Base-by-base conservation (phyloP, 164 flowering plant genomes). In the Liriodendron chinense region DNA sequence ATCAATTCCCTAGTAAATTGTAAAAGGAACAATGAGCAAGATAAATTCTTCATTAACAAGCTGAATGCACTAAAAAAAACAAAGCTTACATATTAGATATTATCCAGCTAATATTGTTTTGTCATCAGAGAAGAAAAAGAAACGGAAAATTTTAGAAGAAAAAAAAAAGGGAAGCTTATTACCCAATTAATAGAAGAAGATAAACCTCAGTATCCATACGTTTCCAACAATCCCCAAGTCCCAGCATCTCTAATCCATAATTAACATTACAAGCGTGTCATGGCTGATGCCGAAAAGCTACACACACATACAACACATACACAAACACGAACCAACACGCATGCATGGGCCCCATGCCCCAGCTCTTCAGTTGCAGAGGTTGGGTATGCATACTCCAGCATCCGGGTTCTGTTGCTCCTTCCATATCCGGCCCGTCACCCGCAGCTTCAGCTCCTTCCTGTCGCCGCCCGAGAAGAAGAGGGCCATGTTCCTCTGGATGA, bases 381-480 rank as follows among this genome's bases (percentile, higher is more conserved):
- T 94, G 3, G 98, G 96, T 78, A 85, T 84, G 80, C 88, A 86
- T 9, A 78, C 85, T 12, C 86, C 86, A 12, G 73, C 77, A 70
- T 85, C 91, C 50, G 80, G 77, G 68, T 82, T 85, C 70, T 83
- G 88, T 72, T 85, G 88, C 62, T 89, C 89, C 77, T 87, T 87
- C 90, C 90, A 87, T 79, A 89, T 86, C 67, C 90, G 73, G 3
- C 89, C 90, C 9, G 90, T 87, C 47, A 89, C 87, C 43, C 86
- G 81, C 47, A 87, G 87, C 82, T 87, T 87, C 68, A 89, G 79
- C 74, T 89, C 90, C 61, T 89, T 86, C 78, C 84, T 80, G 70
- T 89, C 89, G 34, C 88, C 88, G 1, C 89, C 90, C 0, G 88
- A 88, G 82, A 86, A 88, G 70, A 86, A 88, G 43, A 88, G 88